Base-by-base conservation (phyloP, 305 asterid species). In the Fraxinus platypoda region DNA sequence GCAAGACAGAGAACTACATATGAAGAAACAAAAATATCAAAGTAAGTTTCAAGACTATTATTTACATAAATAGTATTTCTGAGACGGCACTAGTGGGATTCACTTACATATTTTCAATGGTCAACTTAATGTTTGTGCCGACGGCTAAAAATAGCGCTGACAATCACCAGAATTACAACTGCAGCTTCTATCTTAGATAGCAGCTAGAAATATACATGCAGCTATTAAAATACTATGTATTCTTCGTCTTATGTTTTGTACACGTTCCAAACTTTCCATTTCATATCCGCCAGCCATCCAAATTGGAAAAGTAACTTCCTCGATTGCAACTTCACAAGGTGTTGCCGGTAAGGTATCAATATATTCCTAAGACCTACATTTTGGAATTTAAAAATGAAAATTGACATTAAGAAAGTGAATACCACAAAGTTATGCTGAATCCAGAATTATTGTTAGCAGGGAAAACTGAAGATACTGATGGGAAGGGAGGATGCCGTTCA, bases 261-360 rank as follows among this genome's bases (percentile, higher is more conserved):
- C 66, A 87, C 73, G 79, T 82, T 87, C 91, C 90, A 88, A 78
- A 84, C 84, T 80, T 84, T 88, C 90, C 85, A 86, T 83, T 86
- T 89, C 85, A 91, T 78, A 83, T 84, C 86, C 78, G 81, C 85
- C 75, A 88, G 86, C 91, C 91, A 90, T 77, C 86, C 86, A 13
- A 90, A 91, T 52, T 90, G 88, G 72, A 91, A 31, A 33, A 83
- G 81, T 34, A 85, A 64, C 77, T 86, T 91, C 80, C 85, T 87
- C 0, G 91, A 80, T 78, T 90, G 97, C 87, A 93, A 38, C 88
- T 83, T 91, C 89, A 95, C 84, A 5, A 95, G 95, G 83, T 88
- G 90, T 71, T 89, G 88, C 74, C 99, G 78, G 89, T 95, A 95
- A 35, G 99, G 99, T 85, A 95, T 95, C 84, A 95, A 78, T 66